phyloP scores from a whole-genome alignment of 2,329 filamentous ascomycete genomes.

The Remersonia thermophila region DNA sequence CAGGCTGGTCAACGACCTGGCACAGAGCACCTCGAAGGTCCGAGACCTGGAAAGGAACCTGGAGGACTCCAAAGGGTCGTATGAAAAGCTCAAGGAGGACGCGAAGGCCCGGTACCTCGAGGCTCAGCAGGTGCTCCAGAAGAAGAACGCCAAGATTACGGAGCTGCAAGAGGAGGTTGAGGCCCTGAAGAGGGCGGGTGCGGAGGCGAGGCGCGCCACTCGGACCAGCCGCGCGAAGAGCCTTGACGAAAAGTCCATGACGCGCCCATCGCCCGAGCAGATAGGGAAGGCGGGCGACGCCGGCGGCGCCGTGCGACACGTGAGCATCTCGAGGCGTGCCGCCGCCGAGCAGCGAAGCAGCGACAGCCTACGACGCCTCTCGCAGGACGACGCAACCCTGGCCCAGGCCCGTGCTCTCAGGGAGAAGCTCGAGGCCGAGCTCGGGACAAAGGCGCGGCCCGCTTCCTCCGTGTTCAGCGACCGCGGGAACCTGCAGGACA shows the following conservation, averaged over 20 bases:
- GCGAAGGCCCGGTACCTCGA: slow-evolving; percentile 43
- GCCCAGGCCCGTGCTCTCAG: slow-evolving; percentile 15
- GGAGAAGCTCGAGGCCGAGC: slow-evolving; percentile 17
- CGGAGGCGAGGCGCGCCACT: slow-evolving; percentile 7
- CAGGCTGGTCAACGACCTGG: slow-evolving; percentile 21
- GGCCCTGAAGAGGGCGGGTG: slow-evolving; percentile 26
- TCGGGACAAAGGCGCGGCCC: slow-evolving; percentile 9
- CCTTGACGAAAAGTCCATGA: slow-evolving; percentile 19
- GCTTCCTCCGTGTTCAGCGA: slow-evolving; percentile 14
- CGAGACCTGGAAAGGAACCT: slow-evolving; percentile 21
- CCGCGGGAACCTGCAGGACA: slow-evolving; percentile 17
- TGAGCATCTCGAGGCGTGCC: slow-evolving; percentile 6
- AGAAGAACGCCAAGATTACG: slow-evolving; percentile 44
- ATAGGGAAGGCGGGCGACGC: background rate
- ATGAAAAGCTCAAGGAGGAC: slow-evolving; percentile 40
- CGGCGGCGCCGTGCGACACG: slow-evolving; percentile 2
- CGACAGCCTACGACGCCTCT: background rate
- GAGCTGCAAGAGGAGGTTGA: slow-evolving; percentile 42
- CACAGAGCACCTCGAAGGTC: slow-evolving; percentile 15
- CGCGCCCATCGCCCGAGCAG: slow-evolving; percentile 7
- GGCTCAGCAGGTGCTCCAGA: slow-evolving; percentile 41
- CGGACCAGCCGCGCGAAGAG: slow-evolving; percentile 18
- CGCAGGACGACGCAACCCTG: slow-evolving; percentile 12
- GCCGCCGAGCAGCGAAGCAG: background rate
- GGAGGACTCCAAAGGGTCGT: slow-evolving; percentile 25